Evolutionary conservation across 2,329 filamentous ascomycete genomes (phyloP).

Genomic region (Neopestalotiopsis clavispora): DNA sequence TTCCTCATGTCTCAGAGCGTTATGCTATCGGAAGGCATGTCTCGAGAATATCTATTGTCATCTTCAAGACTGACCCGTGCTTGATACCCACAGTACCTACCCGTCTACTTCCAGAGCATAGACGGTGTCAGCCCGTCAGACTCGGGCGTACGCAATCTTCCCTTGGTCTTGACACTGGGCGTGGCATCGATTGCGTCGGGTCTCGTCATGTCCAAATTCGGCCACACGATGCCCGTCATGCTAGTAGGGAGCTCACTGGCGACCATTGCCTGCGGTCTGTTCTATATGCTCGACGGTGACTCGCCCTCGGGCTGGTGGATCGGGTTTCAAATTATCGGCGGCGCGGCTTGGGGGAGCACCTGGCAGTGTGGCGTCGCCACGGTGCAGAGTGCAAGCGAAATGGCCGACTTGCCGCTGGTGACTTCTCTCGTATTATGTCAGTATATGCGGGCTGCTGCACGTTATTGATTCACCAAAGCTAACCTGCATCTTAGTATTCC

Average conservation of each 20-base stretch:
- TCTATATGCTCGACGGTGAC: conserved; percentile 34
- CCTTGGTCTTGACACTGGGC: conserved; percentile 40
- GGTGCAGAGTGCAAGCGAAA: conserved; percentile 34
- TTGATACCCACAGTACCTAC: conserved; percentile 32
- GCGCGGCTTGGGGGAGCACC: conserved; percentile 27
- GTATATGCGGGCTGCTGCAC: not conserved
- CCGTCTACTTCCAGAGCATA: conserved; percentile 35
- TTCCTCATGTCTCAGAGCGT: no score
- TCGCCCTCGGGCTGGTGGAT: conserved; percentile 40
- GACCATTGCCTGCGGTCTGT: conserved; percentile 34
- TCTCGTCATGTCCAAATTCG: conserved; percentile 31
- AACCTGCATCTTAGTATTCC: conserved; percentile 31
- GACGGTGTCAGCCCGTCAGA: conserved; percentile 35
- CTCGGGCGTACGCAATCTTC: conserved; percentile 40
- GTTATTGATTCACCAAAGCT: conserved; percentile 4
- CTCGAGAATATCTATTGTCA: no score
- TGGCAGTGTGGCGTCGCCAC: conserved; percentile 44
- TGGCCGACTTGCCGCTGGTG: conserved; percentile 39
- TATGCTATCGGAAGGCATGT: no score
- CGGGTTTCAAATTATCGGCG: conserved; percentile 25
- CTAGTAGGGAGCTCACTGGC: conserved; percentile 40
- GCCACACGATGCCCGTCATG: conserved; percentile 37
- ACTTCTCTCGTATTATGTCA: conserved; percentile 20
- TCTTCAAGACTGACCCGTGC: no score
- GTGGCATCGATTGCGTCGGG: conserved; percentile 35